Conservation (phyloP, 768 basidiomycete species). For the Podaxis carcinomalis region DNA sequence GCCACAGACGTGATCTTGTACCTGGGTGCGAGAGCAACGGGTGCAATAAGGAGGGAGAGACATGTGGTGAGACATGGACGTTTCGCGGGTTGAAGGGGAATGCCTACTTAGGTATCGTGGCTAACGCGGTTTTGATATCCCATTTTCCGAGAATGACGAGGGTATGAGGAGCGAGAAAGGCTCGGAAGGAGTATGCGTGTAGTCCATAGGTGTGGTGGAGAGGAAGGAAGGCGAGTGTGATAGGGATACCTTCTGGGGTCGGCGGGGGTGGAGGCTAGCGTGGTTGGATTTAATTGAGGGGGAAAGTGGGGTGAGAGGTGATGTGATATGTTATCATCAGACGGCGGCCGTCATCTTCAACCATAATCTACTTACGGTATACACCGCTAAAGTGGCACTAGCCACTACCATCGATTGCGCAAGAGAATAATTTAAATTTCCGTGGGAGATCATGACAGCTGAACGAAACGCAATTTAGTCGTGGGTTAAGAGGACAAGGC, state of each 20-base stretch:
- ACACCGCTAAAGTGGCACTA: constrained; percentile 27
- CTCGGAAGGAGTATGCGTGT: constrained; percentile 46
- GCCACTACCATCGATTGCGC: constrained; percentile 30
- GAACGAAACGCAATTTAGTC: neutral
- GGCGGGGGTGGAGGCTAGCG: constrained; percentile 32
- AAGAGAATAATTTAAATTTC: constrained; percentile 49
- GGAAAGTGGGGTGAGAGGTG: too few species aligned
- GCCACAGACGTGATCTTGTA: constrained; percentile 46
- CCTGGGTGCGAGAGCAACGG: constrained; percentile 27
- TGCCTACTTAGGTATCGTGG: constrained; percentile 54
- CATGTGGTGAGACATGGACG: neutral
- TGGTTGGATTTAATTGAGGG: neutral
- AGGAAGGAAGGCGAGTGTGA: constrained; percentile 57
- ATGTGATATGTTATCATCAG: neutral
- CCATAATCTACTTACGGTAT: constrained; percentile 28
- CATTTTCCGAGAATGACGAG: constrained; percentile 56
- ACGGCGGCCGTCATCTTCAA: neutral
- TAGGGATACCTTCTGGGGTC: constrained; percentile 41
- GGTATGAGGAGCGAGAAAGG: constrained; percentile 41
- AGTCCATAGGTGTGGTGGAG: constrained; percentile 67
- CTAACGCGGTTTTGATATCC: constrained; percentile 48
- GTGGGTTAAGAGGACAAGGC: neutral
- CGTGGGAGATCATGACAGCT: constrained; percentile 76
- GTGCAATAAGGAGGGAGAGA: neutral
- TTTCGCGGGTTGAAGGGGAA: neutral